Base-by-base conservation (phyloP, 805 yeast species). In the Metschnikowia arizonensis region DNA sequence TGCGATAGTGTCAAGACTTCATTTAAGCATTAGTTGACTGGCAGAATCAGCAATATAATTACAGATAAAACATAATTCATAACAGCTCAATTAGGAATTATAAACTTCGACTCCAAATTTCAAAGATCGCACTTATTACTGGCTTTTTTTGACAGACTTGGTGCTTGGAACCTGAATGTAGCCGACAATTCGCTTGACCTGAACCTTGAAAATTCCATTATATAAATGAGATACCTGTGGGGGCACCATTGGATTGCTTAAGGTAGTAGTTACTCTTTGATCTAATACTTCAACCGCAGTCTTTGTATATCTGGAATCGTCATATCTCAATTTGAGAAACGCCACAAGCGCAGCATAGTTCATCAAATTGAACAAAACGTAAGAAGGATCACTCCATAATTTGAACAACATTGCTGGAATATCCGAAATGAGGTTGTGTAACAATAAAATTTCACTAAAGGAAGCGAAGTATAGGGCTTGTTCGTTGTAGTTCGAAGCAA, bases 241-340 rank as follows among this genome's bases (percentile, higher is more conserved):
- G 1, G 57, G 54, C 3, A 44, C 44, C 41, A 48, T 39, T 4
- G 55, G 56, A 44, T 48, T 38, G n/a, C 35, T 25, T 56, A 61
- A 21, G 46, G 48, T 29, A 45, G 50, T 47, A 4, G 68, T 73
- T 15, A 74, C 57, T 49, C 63, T 67, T 45, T 60, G 54, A 47
- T 81, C 77, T 53, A 74, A 73, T 42, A 73, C 74, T 11, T 64
- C 63, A 36, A 81, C 61, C 7, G 82, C 62, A 7, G 64, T 48
- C 46, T 60, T 60, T 15, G 72, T 62, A 50, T 60, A 65, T 48
- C 55, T 58, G 46, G 62, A 68, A 9, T 56, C 50, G 45, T 64
- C 66, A 52, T 51, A 67, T 47, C 74, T 61, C 45, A 68, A 60
- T 47, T 66, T 68, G 45, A 65, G 50, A 37, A 70, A 70, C 5